These are phyloP conservation scores for Alternaria arborescens DNA, from an alignment of 2,329 filamentous ascomycete species.

Conservation along the genomic window DNA sequence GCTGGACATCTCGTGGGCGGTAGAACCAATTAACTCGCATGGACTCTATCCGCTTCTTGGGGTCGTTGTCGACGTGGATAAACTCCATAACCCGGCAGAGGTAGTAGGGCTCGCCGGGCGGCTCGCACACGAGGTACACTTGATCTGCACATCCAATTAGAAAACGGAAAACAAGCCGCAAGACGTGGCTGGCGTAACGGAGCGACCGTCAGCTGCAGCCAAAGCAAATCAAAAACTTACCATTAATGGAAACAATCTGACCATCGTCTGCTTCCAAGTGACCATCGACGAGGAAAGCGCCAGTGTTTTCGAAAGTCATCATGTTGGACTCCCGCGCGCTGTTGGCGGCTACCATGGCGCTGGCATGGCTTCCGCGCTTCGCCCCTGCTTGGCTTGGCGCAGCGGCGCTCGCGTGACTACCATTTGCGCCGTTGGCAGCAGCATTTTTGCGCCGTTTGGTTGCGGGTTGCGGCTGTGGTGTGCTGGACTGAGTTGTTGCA, in stretches of 20 bases:
- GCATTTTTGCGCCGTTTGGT: slow-evolving; percentile 87
- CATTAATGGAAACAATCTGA: slow-evolving; percentile 82
- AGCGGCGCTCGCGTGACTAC: slow-evolving; percentile 46
- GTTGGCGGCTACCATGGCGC: slow-evolving; percentile 51
- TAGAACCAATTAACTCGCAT: slow-evolving; percentile 99
- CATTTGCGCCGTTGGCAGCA: slow-evolving; percentile 46
- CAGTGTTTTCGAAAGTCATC: slow-evolving; percentile 82
- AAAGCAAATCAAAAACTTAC: slow-evolving; percentile 60
- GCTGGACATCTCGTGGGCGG: slow-evolving; percentile 92
- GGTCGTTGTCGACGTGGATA: slow-evolving; percentile 76
- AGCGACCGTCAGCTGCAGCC: slow-evolving; percentile 33
- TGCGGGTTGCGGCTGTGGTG: slow-evolving; percentile 38
- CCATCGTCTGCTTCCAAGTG: slow-evolving; percentile 91
- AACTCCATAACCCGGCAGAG: slow-evolving; percentile 99
- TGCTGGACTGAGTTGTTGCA: slow-evolving; percentile 49
- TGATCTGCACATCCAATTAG: slow-evolving; percentile 67
- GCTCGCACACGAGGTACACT: slow-evolving; percentile 96
- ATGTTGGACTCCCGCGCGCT: slow-evolving; percentile 76
- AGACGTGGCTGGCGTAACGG: slow-evolving; percentile 42
- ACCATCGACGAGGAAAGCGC: slow-evolving; percentile 74
- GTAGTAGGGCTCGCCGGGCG: slow-evolving; percentile 97
- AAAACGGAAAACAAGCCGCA: slow-evolving; percentile 35
- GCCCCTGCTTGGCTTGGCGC: slow-evolving; percentile 51
- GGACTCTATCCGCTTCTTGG: slow-evolving; percentile 77
- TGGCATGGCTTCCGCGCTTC: slow-evolving; percentile 42